phyloP scores from a whole-genome alignment of 2,329 filamentous ascomycete species.

The Neofusicoccum ribis region DNA sequence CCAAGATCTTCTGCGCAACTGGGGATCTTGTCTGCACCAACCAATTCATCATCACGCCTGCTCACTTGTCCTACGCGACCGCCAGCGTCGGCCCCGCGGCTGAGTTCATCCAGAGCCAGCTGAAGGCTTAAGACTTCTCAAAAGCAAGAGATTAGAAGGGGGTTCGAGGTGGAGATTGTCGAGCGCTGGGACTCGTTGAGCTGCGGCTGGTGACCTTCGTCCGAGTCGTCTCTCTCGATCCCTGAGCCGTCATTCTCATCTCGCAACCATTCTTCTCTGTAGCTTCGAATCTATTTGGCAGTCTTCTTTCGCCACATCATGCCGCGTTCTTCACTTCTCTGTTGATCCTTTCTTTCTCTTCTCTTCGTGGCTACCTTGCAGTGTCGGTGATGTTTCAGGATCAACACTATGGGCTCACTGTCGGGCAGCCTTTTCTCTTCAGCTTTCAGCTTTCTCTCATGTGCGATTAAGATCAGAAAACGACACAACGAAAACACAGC shows the following conservation, averaged over 20 bases:
- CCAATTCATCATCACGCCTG: conserved; percentile 9
- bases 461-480: not conserved
- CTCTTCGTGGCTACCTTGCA: not conserved
- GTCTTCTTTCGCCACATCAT: not conserved
- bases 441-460: not conserved
- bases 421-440: not conserved
- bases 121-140: not conserved
- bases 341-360: not conserved
- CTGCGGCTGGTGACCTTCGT: no score
- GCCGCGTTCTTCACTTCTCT: not conserved
- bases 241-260: no score
- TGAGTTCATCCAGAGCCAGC: conserved; percentile 8
- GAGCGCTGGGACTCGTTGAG: no score
- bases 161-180: no score
- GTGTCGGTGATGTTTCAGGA: not conserved
- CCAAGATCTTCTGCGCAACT: conserved; percentile 12
- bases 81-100: not conserved
- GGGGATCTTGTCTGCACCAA: conserved; percentile 8
- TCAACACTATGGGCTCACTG: not conserved
- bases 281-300: no score
- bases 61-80: conserved; percentile 9
- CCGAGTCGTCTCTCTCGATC: no score
- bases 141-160: no score
- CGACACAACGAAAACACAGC: not conserved
- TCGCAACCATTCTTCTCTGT: no score